Base-by-base conservation (phyloP, 208 protist genomes). In the Tritrichomonas musculus region DNA sequence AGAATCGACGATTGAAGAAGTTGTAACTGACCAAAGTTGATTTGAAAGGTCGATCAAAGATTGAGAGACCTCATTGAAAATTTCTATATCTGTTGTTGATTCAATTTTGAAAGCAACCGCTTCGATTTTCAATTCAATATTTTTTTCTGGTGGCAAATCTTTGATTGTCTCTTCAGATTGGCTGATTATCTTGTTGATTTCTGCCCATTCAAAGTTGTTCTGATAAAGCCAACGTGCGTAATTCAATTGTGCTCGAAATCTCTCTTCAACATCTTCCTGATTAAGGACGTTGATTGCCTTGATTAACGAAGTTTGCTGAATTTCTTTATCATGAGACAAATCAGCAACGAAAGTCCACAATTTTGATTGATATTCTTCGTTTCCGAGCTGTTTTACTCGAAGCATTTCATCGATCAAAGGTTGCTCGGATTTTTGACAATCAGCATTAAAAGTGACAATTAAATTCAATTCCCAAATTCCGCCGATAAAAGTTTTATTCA, bases 371-470 rank as follows among this genome's bases (percentile, higher is more conserved):
- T 88, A 88, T 57, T 88, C 57, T 33, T 41, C 33, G 30, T 88
- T 47, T 27, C 77, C 77, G 20, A 88, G 47, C 39, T 88, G 77
- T 50, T 88, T 88, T 57, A 88, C 47, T 57, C 77, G 33, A 5
- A 88, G 30, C 77, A 88, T 88, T 88, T 88, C 77, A 88, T 88
- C 77, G 17, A 88, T 88, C 30, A 88, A 88, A 39, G 77, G 77
- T 57, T 44, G 44, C 47, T 88, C 27, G 39, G 77, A 55, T 30
- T 88, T 88, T 4, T 13, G 0, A 57, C 77, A 88, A n/a, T 57
- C 41, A 60, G 77, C 47, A 57, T 88, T 88, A 36, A 33, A 25
- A 33, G 77, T 57, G n/a, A 88, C 47, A 57, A 88, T 88, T 30
- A 88, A 50, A 57, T 57, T 53, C 39, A 88, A 17, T 50, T 88